Conservation (phyloP, 345 rosid genomes). For the Litchi chinensis region DNA sequence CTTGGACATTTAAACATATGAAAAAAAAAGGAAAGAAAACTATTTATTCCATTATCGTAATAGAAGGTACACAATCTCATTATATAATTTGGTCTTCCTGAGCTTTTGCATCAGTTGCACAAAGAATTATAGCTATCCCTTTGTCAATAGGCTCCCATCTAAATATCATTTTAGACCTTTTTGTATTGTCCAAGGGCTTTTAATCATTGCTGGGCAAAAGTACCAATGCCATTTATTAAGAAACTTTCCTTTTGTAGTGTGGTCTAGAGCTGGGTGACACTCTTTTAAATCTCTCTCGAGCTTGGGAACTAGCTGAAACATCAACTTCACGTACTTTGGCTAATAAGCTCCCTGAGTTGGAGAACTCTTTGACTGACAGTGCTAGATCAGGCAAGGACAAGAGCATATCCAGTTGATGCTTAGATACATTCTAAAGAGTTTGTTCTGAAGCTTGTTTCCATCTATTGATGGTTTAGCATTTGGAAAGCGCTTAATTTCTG, state of each 20-base stretch:
- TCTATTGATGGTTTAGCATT: slow-evolving; percentile 59
- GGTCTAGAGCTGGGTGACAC: slow-evolving; percentile 81
- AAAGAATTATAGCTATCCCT: background rate
- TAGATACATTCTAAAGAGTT: slow-evolving; percentile 23
- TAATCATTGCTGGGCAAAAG: background rate
- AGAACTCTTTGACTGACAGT: slow-evolving; percentile 46
- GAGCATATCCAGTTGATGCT: slow-evolving; percentile 27
- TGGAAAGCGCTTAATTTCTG: slow-evolving; percentile 76
- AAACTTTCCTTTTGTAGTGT: slow-evolving; percentile 49
- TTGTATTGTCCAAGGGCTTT: background rate
- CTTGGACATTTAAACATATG: background rate
- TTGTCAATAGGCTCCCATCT: background rate
- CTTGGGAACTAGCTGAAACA: slow-evolving; percentile 83
- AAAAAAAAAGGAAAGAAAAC: background rate
- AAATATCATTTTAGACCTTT: background rate
- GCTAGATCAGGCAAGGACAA: slow-evolving; percentile 70
- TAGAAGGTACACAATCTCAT: background rate
- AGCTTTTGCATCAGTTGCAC: background rate
- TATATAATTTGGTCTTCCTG: background rate
- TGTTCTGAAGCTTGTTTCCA: slow-evolving; percentile 29
- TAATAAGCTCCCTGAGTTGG: slow-evolving; percentile 60
- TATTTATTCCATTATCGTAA: background rate
- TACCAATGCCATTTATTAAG: slow-evolving; percentile 5
- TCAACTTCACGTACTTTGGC: slow-evolving; percentile 63
- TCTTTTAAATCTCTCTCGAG: slow-evolving; percentile 68